Conservation (phyloP, 768 basidiomycete species). For the Infundibulicybe gibba region DNA sequence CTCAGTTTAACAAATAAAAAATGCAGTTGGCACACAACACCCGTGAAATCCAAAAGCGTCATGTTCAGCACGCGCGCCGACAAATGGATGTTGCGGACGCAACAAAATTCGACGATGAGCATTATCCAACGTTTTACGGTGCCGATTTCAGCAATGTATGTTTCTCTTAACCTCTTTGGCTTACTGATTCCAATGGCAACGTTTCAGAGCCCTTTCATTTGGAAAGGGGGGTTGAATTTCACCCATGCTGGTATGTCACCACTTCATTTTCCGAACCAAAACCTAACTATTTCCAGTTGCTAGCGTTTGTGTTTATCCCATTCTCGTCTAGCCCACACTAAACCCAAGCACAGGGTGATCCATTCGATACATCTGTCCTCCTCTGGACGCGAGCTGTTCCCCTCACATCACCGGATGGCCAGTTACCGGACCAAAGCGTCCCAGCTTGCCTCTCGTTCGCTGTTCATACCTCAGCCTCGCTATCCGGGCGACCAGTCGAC, state of each 20-base stretch:
- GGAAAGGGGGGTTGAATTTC: conserved; percentile 47
- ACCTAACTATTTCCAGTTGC: conserved; percentile 28
- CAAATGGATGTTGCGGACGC: conserved; percentile 17
- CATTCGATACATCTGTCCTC: conserved; percentile 45
- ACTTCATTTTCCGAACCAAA: neutral
- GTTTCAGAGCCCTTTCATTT: conserved; percentile 37
- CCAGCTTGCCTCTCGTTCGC: conserved; percentile 36
- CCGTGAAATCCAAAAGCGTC: conserved; percentile 23
- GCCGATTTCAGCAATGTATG: conserved; percentile 44
- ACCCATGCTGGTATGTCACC: conserved; percentile 38
- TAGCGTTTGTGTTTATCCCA: conserved; percentile 29
- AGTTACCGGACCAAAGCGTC: conserved; percentile 18
- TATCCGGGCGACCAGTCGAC: conserved; percentile 29
- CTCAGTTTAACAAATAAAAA: neutral
- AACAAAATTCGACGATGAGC: conserved; percentile 35
- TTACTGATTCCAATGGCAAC: neutral
- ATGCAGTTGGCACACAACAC: conserved; percentile 36
- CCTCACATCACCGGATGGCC: conserved; percentile 13
- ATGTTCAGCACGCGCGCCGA: conserved; percentile 25
- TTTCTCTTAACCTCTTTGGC: neutral
- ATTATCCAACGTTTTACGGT: conserved; percentile 46
- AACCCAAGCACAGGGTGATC: conserved; percentile 37
- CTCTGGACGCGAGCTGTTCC: conserved; percentile 53
- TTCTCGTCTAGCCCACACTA: neutral
- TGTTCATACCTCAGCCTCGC: conserved; percentile 28